Percentiles rank a stretch among this genome's conserved stretches.
phyloP scores from a whole-genome alignment of 2,329 filamentous ascomycete species.

The Cryphonectria nitschkei region DNA sequence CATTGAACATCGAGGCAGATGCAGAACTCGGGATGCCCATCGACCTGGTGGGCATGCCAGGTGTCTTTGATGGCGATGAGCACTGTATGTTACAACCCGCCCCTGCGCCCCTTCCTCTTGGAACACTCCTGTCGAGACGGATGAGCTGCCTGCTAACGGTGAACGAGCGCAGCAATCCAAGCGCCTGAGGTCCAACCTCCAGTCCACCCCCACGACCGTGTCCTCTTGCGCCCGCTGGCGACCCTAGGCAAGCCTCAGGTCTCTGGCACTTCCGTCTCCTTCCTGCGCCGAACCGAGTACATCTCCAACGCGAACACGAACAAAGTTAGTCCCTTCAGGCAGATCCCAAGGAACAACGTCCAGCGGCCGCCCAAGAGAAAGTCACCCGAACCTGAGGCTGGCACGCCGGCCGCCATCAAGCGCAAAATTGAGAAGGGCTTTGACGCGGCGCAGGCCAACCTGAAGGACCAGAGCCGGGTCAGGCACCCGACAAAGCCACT shows the following conservation, averaged over 20 bases:
- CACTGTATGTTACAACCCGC: conserved; percentile 65
- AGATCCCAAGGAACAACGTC: conserved; percentile 30
- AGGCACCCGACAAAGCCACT: conserved; percentile 59
- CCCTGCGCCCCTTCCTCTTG: not conserved
- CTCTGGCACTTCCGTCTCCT: conserved; percentile 80
- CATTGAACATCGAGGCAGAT: conserved; percentile 95
- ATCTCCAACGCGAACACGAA: conserved; percentile 58
- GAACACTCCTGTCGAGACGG: not conserved
- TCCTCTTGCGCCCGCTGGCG: conserved; percentile 80
- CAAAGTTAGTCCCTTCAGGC: conserved; percentile 27
- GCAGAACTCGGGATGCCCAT: conserved; percentile 97
- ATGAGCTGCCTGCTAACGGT: conserved; percentile 11
- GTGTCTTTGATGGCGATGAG: conserved; percentile 93
- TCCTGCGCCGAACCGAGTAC: conserved; percentile 95
- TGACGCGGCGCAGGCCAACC: conserved; percentile 54
- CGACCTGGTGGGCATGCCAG: conserved; percentile 91
- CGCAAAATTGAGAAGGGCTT: conserved; percentile 69
- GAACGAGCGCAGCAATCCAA: conserved; percentile 70
- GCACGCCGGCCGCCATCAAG: conserved; percentile 68
- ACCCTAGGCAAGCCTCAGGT: conserved; percentile 83
- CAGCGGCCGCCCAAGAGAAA: conserved; percentile 50
- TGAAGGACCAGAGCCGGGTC: conserved; percentile 57
- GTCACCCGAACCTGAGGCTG: conserved; percentile 62
- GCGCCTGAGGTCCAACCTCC: conserved; percentile 71
- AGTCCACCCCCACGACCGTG: conserved; percentile 81